A percentile compares a stretch with the other conserved stretches of the same genome.
Evolutionary conservation across 805 yeast species (phyloP).

Genomic region (Yamadazyma paraphyllophila): DNA sequence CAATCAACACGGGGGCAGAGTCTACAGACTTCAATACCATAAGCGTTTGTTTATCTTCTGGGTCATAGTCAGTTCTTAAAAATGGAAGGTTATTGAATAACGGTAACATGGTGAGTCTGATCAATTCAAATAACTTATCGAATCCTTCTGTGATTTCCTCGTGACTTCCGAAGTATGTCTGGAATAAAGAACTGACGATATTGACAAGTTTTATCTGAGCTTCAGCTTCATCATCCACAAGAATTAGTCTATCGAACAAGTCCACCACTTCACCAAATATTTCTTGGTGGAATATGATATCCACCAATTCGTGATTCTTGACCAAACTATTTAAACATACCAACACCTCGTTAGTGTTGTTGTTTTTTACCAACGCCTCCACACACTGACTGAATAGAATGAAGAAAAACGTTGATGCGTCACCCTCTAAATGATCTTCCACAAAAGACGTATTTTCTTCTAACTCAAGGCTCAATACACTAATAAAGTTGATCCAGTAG

Average conservation of each 20-base stretch:
- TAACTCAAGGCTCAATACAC: constrained; percentile 67
- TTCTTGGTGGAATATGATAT: constrained; percentile 59
- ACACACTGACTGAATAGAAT: constrained; percentile 82
- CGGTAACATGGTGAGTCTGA: constrained; percentile 66
- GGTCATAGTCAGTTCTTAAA: constrained; percentile 46
- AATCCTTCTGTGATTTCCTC: constrained; percentile 50
- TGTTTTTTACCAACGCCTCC: constrained; percentile 58
- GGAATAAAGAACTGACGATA: constrained; percentile 30
- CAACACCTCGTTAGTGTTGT: constrained; percentile 51
- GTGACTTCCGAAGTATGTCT: constrained; percentile 22
- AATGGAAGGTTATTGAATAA: constrained; percentile 61
- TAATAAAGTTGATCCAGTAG: constrained; percentile 76
- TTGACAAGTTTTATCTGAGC: constrained; percentile 52
- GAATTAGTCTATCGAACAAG: constrained; percentile 66
- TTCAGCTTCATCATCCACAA: constrained; percentile 61
- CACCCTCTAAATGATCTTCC: constrained; percentile 48
- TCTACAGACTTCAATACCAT: constrained; percentile 27
- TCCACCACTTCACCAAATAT: constrained; percentile 76
- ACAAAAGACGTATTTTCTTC: constrained; percentile 49
- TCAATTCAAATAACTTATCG: constrained; percentile 78
- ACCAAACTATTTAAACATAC: constrained; percentile 48
- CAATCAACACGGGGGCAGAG: constrained; percentile 35
- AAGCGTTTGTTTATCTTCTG: constrained; percentile 19
- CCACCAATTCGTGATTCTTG: constrained; percentile 53
- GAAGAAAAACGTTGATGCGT: constrained; percentile 65